Percentiles rank a stretch among this genome's conserved stretches.
Conservation (phyloP, 2,329 filamentous ascomycete genomes). For the Verticillium klebahnii region DNA sequence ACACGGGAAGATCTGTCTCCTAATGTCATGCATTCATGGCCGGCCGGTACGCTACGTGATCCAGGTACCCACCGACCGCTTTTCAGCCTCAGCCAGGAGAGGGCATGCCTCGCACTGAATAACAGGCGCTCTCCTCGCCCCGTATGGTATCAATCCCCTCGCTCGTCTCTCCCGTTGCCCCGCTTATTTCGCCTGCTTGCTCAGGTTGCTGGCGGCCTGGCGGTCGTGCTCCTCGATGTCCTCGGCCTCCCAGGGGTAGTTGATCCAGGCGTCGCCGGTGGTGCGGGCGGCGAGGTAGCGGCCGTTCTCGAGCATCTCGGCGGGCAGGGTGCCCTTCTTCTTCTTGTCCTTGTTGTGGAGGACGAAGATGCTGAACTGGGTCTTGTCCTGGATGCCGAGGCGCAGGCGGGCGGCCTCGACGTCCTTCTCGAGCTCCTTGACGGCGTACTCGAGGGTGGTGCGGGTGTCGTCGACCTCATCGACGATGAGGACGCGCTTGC, state of each 20-base stretch:
- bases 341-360: conserved; percentile 97
- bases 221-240: conserved; percentile 92
- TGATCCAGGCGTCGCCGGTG: conserved; percentile 94
- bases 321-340: conserved; percentile 85
- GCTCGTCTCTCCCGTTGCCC: conserved; percentile 17
- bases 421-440: conserved; percentile 91
- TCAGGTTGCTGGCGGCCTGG: conserved; percentile 44
- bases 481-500: conserved; percentile 87
- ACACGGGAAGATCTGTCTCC: background rate
- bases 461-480: conserved; percentile 95
- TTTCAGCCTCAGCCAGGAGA: background rate
- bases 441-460: conserved; percentile 90
- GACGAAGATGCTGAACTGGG: conserved; percentile 91
- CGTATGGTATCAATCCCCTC: background rate
- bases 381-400: conserved; percentile 65
- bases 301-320: conserved; percentile 67
- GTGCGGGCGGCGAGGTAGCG: conserved; percentile 84
- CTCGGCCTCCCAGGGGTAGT: conserved; percentile 95
- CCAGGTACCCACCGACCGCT: background rate
- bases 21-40: background rate
- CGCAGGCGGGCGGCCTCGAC: conserved; percentile 75
- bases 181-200: conserved; percentile 21
- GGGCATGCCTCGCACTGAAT: conserved; percentile 3
- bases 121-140: background rate
- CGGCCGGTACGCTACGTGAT: background rate